These are phyloP conservation scores for Magnaporthiopsis incrustans DNA, from an alignment of 2,329 filamentous ascomycete genomes.

Conservation along the genomic window DNA sequence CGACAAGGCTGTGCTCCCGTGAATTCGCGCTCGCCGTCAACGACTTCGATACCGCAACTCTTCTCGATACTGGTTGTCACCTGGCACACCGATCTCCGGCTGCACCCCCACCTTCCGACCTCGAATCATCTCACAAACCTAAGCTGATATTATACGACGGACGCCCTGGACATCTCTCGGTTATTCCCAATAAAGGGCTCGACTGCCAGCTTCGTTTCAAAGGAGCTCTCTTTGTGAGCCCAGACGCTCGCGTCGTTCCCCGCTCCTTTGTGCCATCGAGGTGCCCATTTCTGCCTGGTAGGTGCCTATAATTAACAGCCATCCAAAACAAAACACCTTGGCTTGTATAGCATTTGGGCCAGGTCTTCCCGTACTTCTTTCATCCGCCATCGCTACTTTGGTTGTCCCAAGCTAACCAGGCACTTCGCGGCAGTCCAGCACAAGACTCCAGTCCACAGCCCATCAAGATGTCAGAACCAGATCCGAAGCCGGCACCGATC, in stretches of 20 bases:
- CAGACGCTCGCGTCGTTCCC: neutral
- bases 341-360: neutral
- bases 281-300: neutral
- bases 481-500: constrained; percentile 19
- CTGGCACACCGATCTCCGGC: neutral
- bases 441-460: neutral
- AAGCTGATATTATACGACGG: neutral
- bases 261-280: neutral
- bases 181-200: neutral
- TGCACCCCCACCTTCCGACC: neutral
- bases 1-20: neutral
- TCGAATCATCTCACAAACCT: neutral
- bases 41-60: neutral
- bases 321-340: neutral
- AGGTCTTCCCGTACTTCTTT: neutral
- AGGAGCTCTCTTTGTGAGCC: neutral
- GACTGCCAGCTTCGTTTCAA: neutral
- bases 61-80: neutral
- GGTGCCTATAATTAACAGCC: neutral
- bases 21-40: neutral
- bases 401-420: neutral
- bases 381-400: too few relatives aligned
- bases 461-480: constrained; percentile 32
- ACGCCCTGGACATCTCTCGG: neutral
- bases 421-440: neutral